Base-by-base conservation (phyloP, 768 basidiomycete species). In the Lactifluus echinatus region DNA sequence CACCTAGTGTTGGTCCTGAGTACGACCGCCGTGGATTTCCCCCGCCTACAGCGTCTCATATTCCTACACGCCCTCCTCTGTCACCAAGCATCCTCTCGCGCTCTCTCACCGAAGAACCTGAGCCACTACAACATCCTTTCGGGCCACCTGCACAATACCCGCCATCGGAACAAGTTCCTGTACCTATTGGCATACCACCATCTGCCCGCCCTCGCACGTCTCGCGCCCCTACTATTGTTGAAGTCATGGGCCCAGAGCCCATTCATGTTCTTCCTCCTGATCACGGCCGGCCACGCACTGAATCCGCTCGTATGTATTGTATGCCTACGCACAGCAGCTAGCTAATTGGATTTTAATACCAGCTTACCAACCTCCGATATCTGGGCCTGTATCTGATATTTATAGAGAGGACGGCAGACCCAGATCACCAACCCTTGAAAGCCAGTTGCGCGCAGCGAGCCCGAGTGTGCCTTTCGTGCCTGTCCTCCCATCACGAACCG, bases 221-320 rank as follows among this genome's bases (percentile, higher is more conserved):
- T 43, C 42, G 34, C n/a, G 42, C 42, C 28, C 57, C 58, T 36
- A 59, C 58, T 34, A 26, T 59, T 33, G 42, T 59, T 24, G 58
- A 59, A 47, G 58, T 49, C n/a, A 54, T 28, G 21, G 57, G 57
- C 26, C 57, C 58, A 4, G 58, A 59, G 23, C 53, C n/a, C 4
- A 59, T 59, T 8, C 34, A 55, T 4, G 21, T 59, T 29, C 40
- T 12, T 37, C 42, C 48, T 55, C 48, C 53, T 26, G 57, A 26
- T 2, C 45, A 28, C 4, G 39, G 14, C 8, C 31, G 17, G 34
- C 47, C 52, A 44, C 47, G 47, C 19, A 14, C 23, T 12, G 57
- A 54, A 50, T 14, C 52, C n/a, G 11, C 14, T 50, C 42, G 58
- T 59, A 45, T 50, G 58, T 55, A 26, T 45, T 44, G 34, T 29